Base-by-base conservation (phyloP, 2,329 filamentous ascomycete species). In the Cladophialophora exuberans region DNA sequence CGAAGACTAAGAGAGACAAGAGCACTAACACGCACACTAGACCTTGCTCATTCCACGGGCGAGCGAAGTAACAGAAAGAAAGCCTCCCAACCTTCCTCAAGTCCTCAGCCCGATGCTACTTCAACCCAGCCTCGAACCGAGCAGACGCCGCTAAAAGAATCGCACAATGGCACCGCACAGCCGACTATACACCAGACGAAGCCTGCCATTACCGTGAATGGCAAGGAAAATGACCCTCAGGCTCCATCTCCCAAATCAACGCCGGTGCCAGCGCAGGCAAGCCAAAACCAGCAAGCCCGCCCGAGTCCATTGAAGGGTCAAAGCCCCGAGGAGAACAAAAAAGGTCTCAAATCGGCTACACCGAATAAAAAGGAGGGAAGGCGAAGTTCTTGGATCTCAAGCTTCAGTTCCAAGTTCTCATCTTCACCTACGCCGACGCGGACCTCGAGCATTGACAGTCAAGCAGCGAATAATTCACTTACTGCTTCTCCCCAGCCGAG, bases 401-500 rank as follows among this genome's bases (percentile, higher is more conserved):
- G 85, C 67, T 84, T 97, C 63, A 95, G 90, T 61, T 93, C 90
- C 62, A 97, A 96, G 70, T 96, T 97, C 75, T 91, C 89, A 2
- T 85, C 84, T 42, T 23, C 76, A 76, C 15, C 71, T 68, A 71
- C 79, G 65, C 61, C 66, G 20, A 47, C 52, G 2, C 56, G 53
- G 5, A 49, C 18, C 51, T 54, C 28, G 60, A 69, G 60, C 59
- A 69, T 65, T 48, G 48, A 50, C 17, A 38, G 18, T 36, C 22
- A 46, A 26, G 36, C 51, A 17, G 35, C 41, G 25, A 54, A 52
- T 35, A 22, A 44, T 46, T 20, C 18, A 42, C 26, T 46, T 20
- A 26, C 46, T 25, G 31, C 62, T 35, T 54, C 56, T 35, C 51
- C 59, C 64, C 65, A 54, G 60, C 69, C 41, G 11, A 66, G 54